Evolutionary conservation across 2,329 filamentous ascomycete genomes (phyloP), one percentile per base, ranked within the genome.

Genomic region (Colletotrichum camelliae): DNA sequence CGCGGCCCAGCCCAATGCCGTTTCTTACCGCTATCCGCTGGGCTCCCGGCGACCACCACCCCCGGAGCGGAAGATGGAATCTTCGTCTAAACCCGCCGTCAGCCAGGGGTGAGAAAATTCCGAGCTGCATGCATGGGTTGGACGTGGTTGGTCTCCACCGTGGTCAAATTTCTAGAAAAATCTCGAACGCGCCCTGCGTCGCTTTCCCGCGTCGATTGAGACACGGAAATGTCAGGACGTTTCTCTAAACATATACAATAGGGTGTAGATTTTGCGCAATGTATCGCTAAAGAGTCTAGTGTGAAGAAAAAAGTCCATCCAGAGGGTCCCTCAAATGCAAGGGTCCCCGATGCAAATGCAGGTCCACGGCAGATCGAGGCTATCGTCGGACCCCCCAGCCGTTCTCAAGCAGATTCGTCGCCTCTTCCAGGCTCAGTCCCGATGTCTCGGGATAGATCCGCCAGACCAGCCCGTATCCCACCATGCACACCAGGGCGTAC

Each of bases 391-490:
- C 92, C 0, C 95, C 95, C 93, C 93, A 97, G 7, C 93, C 93
- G 75, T 94, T 83, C 79, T 91, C 92, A 68, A 98, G 84, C 77
- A 98, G 84, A 16, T 88, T 89, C 8, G 94, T 92, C 8, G 95
- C 94, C 82, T 96, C 95, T 85, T 98, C 96, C 8, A 98, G 86
- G 77, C 92, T 93, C 81, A 98, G 83, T 0, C 96, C 95, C 72
- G 92, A 94, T 75, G 95, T 98, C 87, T 98, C 96, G 0, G 96
- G 96, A 84, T 98, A 98, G 48, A 96, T 93, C 33, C 83, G 84
- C 90, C 92, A 95, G 13, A 97, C 89, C 8, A 89, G 86, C 27
- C 89, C 81, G 89, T 94, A 97, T 0, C 95, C 95, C 2, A 85
- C 81, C 2, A 86, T 84, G 82, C 96, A 98, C 2, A 98, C 86